Base-by-base conservation (phyloP, 768 basidiomycete genomes). In the Leccinellum luteum region DNA sequence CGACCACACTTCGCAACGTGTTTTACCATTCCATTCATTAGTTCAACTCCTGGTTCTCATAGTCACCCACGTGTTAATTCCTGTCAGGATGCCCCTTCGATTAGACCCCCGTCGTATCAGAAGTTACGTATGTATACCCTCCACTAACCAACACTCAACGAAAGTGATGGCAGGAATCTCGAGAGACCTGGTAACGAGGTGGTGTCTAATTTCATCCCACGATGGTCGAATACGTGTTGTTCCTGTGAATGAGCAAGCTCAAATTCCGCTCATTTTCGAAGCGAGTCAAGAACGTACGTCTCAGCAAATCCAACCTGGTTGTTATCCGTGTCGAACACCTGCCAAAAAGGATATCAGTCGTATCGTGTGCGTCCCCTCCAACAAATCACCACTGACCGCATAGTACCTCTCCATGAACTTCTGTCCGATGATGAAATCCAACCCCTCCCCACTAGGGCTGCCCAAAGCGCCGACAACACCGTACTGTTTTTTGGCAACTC, bases 101-200 rank as follows among this genome's bases (percentile, higher is more conserved):
- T 31, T 12, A 10, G 10, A 31, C 31, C 30, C 14, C 13, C 14
- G 6, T 32, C 32, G 32, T 6, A 14, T 32, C n/a, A 19, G n/a
- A 19, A 43, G n/a, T 43, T 43, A 43, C 41, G n/a, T 43, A 4
- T 41, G n/a, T 19, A 19, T 12, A 19, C 10, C 10, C n/a, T 19
- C 10, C 4, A 6, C n/a, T 43, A 43, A 19, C n/a, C n/a, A 43
- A 19, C n/a, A 12, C 41, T 19, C 41, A 12, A 73, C 64, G 44
- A 64, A 19, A 43, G 12, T 47, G 21, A 25, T 14, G 8, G 8
- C 41, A 43, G 38, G 38, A 12, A 38, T 35, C 15, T 8, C 34
- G 34, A 35, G 34, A 38, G 17, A 10, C 10, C 38, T 41, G 10
- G 38, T 41, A 6, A n/a, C 38, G n/a, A n/a, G 9, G 3, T 41